A percentile compares a stretch with the other conserved stretches of the same genome.
Evolutionary conservation across 768 basidiomycete genomes (phyloP).

Genomic region (Mycena floridula): DNA sequence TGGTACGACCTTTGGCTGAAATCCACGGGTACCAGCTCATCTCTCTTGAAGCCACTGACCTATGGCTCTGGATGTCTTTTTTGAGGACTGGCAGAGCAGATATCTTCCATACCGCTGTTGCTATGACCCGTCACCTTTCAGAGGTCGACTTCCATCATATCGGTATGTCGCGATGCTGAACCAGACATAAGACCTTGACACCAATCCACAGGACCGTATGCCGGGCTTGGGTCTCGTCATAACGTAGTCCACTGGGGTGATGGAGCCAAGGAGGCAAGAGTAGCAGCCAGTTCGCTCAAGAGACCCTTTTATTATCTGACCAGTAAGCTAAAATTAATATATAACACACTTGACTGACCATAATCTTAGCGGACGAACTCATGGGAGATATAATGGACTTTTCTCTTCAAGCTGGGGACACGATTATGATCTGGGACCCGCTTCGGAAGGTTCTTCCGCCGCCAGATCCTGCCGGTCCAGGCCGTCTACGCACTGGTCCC

Average conservation of each 20-base stretch:
- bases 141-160: slow-evolving; percentile 33
- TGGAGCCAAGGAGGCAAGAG: slow-evolving; percentile 32
- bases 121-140: slow-evolving; percentile 30
- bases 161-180: no score
- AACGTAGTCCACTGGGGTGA: slow-evolving; percentile 35
- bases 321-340: slow-evolving; percentile 12
- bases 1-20: slow-evolving; percentile 16
- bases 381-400: slow-evolving; percentile 34
- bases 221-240: slow-evolving; percentile 29
- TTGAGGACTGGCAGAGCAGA: slow-evolving; percentile 31
- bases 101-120: slow-evolving; percentile 26
- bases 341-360: not conserved
- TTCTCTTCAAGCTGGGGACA: slow-evolving; percentile 27
- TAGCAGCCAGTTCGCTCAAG: slow-evolving; percentile 27
- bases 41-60: slow-evolving; percentile 21
- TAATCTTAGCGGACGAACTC: slow-evolving; percentile 26
- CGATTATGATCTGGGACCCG: slow-evolving; percentile 34
- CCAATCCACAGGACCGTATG: slow-evolving; percentile 29
- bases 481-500: slow-evolving; percentile 29
- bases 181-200: no score
- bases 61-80: slow-evolving; percentile 35
- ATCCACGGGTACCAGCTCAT: no score
- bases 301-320: slow-evolving; percentile 33
- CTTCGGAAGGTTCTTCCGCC: slow-evolving; percentile 30
- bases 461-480: slow-evolving; percentile 27